These are phyloP conservation scores for Fusarium nodosum DNA, from an alignment of 2,329 filamentous ascomycete species.

Conservation along the genomic window DNA sequence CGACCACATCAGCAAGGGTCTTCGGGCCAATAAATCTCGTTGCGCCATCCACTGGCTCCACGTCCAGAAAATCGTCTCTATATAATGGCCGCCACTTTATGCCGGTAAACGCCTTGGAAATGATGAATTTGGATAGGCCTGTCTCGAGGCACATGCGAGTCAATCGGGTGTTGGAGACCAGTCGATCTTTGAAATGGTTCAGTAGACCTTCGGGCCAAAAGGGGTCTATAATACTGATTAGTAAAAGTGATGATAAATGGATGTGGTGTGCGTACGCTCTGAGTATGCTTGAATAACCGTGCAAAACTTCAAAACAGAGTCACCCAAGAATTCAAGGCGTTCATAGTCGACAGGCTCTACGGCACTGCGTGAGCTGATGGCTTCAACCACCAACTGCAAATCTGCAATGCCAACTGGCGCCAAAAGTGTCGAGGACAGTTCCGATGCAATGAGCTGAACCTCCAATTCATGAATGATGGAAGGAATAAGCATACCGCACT, in stretches of 20 bases:
- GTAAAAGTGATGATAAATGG: background rate
- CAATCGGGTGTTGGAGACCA: constrained; percentile 83
- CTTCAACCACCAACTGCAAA: constrained; percentile 71
- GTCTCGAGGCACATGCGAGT: constrained; percentile 71
- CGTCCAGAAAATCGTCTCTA: constrained; percentile 55
- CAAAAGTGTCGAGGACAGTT: constrained; percentile 62
- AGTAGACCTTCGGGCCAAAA: constrained; percentile 83
- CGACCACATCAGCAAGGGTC: constrained; percentile 86
- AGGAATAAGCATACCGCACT: constrained; percentile 75
- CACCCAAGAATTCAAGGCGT: constrained; percentile 87
- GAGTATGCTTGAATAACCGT: constrained; percentile 74
- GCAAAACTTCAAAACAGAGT: constrained; percentile 83
- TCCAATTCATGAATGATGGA: constrained; percentile 79
- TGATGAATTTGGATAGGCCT: constrained; percentile 80
- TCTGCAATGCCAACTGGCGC: constrained; percentile 64
- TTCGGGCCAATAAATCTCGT: constrained; percentile 74
- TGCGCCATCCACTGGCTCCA: constrained; percentile 14
- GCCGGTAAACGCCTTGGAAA: constrained; percentile 75
- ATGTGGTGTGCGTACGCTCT: constrained; percentile 57
- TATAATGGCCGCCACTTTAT: constrained; percentile 80
- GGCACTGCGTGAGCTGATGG: constrained; percentile 77
- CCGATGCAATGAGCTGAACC: constrained; percentile 71
- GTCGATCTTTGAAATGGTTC: constrained; percentile 73
- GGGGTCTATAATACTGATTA: constrained; percentile 62
- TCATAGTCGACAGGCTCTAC: constrained; percentile 78